Evolutionary conservation across 2,329 filamentous ascomycete genomes (phyloP), one percentile per base, ranked within the genome.

Genomic region (Phialocephala sp.): DNA sequence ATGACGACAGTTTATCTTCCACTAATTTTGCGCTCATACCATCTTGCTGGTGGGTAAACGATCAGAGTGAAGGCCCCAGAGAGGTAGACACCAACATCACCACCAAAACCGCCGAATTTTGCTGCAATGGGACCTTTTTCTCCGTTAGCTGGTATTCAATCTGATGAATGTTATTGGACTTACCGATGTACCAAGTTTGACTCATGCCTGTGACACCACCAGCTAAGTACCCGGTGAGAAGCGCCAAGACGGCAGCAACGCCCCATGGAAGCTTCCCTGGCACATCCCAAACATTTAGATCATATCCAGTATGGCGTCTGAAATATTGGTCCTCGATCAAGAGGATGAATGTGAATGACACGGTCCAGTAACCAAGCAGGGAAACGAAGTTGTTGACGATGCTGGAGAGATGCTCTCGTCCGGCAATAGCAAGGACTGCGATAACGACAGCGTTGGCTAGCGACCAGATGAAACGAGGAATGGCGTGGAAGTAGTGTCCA

Each of bases 401-500:
- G 12, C 8, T 60, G 4, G 73, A 74, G 11, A 76, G 65, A 58
- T 71, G 69, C 15, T 73, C 39, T 18, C 72, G 65, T 3, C 74
- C 74, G 9, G 72, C 72, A 50, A 75, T 74, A 20, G 74, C 74
- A 3, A 74, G 62, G 22, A 74, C 65, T 12, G 69, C 72, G 41
- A 75, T 68, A 1, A 75, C 70, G 14, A 76, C 59, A 5, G 73
- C 73, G 58, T 72, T 73, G 47, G 70, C 20, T 32, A 75, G 72
- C 5, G 72, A 74, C 74, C 74, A 76, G 60, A 76, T 67, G 60
- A 76, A 73, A 24, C 74, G 70, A 6, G 74, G 74, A 27, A 82
- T 64, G 45, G 73, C 73, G 58, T 74, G 74, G 63, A 75, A 75
- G 61, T 73, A 74, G 37, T 75, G 70, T 5, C 73, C 73, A 6